Evolutionary conservation across 2,329 filamentous ascomycete genomes (phyloP), one percentile per base, ranked within the genome.

Genomic region (Rhynchosporium agropyri): DNA sequence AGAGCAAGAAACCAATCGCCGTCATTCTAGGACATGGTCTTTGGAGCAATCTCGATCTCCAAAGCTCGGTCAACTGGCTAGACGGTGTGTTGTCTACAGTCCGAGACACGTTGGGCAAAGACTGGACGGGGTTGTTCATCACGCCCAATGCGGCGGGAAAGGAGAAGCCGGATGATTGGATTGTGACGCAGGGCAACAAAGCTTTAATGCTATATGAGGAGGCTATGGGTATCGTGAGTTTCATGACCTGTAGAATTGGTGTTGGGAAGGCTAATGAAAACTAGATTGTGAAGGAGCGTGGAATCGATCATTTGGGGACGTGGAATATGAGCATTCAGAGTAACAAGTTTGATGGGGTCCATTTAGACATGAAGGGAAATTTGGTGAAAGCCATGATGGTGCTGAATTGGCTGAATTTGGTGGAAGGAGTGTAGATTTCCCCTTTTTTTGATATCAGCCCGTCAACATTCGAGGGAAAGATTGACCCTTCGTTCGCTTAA

Each of bases 321-420:
- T 81, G 79, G 79, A 81, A 81, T 65, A 81, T 80, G 78, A 80
- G 77, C 64, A 77, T 81, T 60, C 79, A 81, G 68, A 75, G 75
- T n/a, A 77, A 74, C 29, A 76, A 78, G 64, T 80, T 79, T 68
- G 79, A 81, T 71, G 79, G 78, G 3, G 79, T 81, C 54, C 79
- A 81, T 71, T 71, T 81, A 61, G 79, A 81, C 68, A 73, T 81
- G 73, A 77, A 72, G 60, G 79, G 79, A 1, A 81, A 81, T 70
- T 66, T 81, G 64, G 69, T 80, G 54, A 81, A 81, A 70, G 78
- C 79, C 4, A 81, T 80, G 78, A 80, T 79, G 75, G 76, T 80
- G 43, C 63, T 81, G 64, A 81, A 81, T 64, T 81, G 79, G 79
- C 67, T 81, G 66, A 74, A 76, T 64, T 67, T 77, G 68, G 38